These are phyloP conservation scores for Nyssa sinensis DNA, from an alignment of 148 eudicot genomes.

Conservation along the genomic window DNA sequence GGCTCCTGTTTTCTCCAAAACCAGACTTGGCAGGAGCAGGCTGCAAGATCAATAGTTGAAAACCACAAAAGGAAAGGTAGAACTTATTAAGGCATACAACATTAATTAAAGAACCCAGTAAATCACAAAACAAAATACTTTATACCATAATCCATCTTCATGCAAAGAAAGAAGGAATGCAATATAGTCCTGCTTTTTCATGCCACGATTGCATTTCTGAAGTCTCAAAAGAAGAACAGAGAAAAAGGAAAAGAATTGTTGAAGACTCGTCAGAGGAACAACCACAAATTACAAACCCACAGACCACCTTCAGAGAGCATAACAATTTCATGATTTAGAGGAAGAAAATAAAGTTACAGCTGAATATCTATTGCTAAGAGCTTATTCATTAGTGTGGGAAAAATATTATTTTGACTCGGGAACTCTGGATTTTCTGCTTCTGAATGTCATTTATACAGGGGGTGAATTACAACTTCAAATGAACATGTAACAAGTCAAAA, in stretches of 20 bases:
- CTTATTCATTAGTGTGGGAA: neutral
- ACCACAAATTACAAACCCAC: neutral
- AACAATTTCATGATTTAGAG: neutral
- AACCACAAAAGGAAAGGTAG: constrained; percentile 2
- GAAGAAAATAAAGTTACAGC: neutral
- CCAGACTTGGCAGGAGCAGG: constrained; percentile 38
- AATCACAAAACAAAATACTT: constrained; percentile 2
- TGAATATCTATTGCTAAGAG: neutral
- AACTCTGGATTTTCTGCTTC: neutral
- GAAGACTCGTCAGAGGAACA: neutral
- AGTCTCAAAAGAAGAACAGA: constrained; percentile 15
- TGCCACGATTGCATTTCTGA: constrained; percentile 55
- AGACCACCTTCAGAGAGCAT: neutral
- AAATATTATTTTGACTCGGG: neutral
- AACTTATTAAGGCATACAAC: too few species aligned
- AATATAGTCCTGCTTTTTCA: constrained; percentile 71
- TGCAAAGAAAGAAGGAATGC: constrained; percentile 53
- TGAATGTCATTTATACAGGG: neutral
- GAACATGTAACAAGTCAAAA: too few species aligned
- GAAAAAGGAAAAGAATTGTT: neutral
- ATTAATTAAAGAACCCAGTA: constrained; percentile 4
- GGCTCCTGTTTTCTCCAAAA: constrained; percentile 53
- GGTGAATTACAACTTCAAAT: too few species aligned
- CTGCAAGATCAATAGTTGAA: constrained; percentile 40
- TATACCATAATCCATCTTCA: constrained; percentile 55